These are phyloP conservation scores for Podaxis sp. DNA, from an alignment of 768 basidiomycete genomes.

Conservation along the genomic window DNA sequence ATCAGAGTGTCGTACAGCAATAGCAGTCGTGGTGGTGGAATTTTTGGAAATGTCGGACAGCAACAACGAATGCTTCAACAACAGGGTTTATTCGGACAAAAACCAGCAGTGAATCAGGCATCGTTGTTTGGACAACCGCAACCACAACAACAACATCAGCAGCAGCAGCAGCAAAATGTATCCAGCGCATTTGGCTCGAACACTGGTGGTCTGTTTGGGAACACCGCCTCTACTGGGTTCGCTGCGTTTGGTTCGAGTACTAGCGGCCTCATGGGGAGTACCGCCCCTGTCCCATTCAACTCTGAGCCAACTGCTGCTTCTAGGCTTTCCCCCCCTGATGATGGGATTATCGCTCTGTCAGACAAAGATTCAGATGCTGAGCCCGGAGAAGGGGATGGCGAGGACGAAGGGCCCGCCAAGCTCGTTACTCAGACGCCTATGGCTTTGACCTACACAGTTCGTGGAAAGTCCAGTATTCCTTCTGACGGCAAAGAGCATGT, in stretches of 20 bases:
- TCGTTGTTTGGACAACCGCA: too few species aligned
- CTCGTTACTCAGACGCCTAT: slow-evolving; percentile 54
- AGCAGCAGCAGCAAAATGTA: too few species aligned
- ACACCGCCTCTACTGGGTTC: not conserved
- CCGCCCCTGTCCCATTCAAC: too few species aligned
- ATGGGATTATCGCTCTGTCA: not conserved
- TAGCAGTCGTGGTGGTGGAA: not conserved
- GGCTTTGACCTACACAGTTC: slow-evolving; percentile 50
- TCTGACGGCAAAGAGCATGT: slow-evolving; percentile 56
- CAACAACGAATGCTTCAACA: slow-evolving; percentile 16
- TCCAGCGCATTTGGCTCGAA: not conserved
- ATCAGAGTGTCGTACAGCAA: slow-evolving; percentile 22
- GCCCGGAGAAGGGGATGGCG: not conserved
- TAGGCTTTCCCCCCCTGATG: not conserved
- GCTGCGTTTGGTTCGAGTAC: not conserved
- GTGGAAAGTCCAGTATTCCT: slow-evolving; percentile 49
- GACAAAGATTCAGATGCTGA: not conserved
- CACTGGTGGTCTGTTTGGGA: not conserved
- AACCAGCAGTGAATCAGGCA: too few species aligned
- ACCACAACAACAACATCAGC: too few species aligned
- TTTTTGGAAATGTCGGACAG: slow-evolving; percentile 1
- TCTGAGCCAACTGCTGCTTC: too few species aligned
- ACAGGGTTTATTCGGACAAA: not conserved
- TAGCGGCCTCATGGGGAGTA: not conserved
- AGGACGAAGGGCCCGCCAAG: slow-evolving; percentile 28